A percentile compares a stretch with the other conserved stretches of the same genome.
Conservation (phyloP, 1,139 yeast species). For the Geotrichum fermentans region DNA sequence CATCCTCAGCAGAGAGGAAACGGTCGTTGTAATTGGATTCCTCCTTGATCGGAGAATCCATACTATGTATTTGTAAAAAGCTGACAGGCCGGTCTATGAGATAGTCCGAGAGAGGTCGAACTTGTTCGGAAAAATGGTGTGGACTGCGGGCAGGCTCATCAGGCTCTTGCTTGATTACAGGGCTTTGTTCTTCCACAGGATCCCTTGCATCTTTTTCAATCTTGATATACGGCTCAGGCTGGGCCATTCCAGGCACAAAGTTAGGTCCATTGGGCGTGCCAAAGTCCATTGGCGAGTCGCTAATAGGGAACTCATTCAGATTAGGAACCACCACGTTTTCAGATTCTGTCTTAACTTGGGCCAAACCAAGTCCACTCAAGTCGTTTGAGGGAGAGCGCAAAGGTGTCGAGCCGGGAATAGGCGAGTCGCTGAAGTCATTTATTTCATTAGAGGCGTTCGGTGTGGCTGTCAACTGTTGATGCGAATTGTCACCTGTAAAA, state of each 20-base stretch:
- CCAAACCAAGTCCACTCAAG: neutral
- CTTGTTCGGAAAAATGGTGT: neutral
- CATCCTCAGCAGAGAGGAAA: neutral
- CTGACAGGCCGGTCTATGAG: slow-evolving; percentile 6
- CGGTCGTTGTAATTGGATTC: neutral
- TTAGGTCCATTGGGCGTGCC: neutral
- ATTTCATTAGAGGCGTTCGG: too few species aligned
- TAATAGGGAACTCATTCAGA: neutral
- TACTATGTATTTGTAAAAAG: neutral
- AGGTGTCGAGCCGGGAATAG: too few species aligned
- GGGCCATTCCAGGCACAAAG: neutral
- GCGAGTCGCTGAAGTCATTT: too few species aligned
- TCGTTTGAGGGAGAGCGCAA: neutral
- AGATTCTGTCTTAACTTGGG: neutral
- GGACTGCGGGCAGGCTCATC: neutral
- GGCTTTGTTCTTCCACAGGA: neutral
- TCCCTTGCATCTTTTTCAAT: neutral
- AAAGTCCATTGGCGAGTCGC: slow-evolving; percentile 7
- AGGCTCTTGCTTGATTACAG: slow-evolving; percentile 5
- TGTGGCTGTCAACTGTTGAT: too few species aligned
- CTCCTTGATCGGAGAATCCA: slow-evolving; percentile 2
- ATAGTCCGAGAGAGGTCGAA: neutral
- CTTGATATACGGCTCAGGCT: neutral
- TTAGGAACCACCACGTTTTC: neutral
- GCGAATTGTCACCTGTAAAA: too few species aligned